phyloP scores from a whole-genome alignment of 2,329 filamentous ascomycete genomes.

The Conoideocrella luteorostrata region DNA sequence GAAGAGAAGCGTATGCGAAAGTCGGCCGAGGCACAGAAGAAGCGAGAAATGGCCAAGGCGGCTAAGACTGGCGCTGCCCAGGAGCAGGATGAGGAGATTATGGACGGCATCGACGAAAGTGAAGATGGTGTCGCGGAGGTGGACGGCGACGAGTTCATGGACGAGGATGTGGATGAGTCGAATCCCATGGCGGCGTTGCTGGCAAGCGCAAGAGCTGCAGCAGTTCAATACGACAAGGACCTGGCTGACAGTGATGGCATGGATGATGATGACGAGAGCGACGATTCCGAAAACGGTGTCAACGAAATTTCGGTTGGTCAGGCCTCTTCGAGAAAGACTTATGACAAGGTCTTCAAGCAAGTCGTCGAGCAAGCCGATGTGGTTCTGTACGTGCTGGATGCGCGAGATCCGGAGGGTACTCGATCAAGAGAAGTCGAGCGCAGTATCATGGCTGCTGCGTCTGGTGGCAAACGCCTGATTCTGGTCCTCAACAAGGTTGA shows the following conservation, averaged over 20 bases:
- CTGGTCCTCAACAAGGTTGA: conserved; percentile 95
- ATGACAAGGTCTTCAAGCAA: conserved; percentile 93
- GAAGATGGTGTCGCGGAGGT: conserved; percentile 44
- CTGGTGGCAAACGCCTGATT: conserved; percentile 79
- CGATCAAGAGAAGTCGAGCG: conserved; percentile 86
- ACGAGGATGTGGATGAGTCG: conserved; percentile 57
- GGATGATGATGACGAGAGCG: conserved; percentile 36
- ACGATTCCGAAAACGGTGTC: conserved; percentile 46
- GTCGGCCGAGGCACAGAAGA: conserved; percentile 67
- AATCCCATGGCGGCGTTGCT: conserved; percentile 92
- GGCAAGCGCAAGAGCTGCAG: conserved; percentile 73
- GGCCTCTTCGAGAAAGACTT: conserved; percentile 71
- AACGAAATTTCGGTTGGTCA: conserved; percentile 44
- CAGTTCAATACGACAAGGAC: conserved; percentile 65
- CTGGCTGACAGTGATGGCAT: conserved; percentile 54
- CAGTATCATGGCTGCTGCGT: conserved; percentile 81
- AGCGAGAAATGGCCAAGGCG: conserved; percentile 66
- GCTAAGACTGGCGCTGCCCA: conserved; percentile 47
- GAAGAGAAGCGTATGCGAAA: conserved; percentile 80
- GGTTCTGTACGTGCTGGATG: conserved; percentile 86
- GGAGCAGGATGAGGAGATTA: conserved; percentile 39
- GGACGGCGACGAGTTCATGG: conserved; percentile 43
- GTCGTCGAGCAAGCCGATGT: conserved; percentile 87
- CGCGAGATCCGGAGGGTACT: conserved; percentile 84
- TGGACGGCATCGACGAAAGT: conserved; percentile 42